Base-by-base conservation (phyloP, 768 basidiomycete species). In the Plicaturopsis crispa region DNA sequence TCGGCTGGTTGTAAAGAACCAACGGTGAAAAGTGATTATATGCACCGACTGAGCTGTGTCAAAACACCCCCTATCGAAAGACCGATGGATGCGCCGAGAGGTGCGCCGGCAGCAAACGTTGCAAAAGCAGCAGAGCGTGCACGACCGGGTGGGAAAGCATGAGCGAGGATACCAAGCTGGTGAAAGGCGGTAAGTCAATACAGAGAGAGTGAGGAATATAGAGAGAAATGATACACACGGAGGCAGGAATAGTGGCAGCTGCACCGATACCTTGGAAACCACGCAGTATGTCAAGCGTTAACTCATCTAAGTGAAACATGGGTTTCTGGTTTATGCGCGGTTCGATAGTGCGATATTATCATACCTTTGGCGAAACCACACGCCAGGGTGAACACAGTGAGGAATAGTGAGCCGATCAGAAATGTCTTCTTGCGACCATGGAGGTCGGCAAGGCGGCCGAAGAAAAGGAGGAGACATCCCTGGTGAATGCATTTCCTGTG, bases 21-120 rank as follows among this genome's bases (percentile, higher is more conserved):
- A n/a, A n/a, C n/a, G n/a, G n/a, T n/a, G n/a, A n/a, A n/a, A n/a
- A n/a, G n/a, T n/a, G n/a, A n/a, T n/a, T n/a, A n/a, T n/a, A n/a
- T n/a, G n/a, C n/a, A n/a, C n/a, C n/a, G n/a, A n/a, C n/a, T n/a
- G n/a, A n/a, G n/a, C 48, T 87, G 72, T 0, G 80, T 84, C 14
- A 88, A 57, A 1, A 80, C 60, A n/a, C 85, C 87, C 13, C 89
- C 88, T 1, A 88, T 42, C 0, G 78, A 59, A 21, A 67, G 67
- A 1, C 91, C 89, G 11, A 90, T 59, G 0, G 75, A 82, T 0
- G 71, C 83, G 0, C 91, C 91, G 4, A 92, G 51, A 0, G 91
- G 89, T 1, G 84, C 86, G 19, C 92, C 92, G 0, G 88, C 86
- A 1, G 82, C 70, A 46, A 91, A 93, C 0, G 81, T 78, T 0